A percentile compares a stretch with the other conserved stretches of the same genome.
Evolutionary conservation across 306 rosid genomes (phyloP).

Genomic region (Cucumis hystrix): DNA sequence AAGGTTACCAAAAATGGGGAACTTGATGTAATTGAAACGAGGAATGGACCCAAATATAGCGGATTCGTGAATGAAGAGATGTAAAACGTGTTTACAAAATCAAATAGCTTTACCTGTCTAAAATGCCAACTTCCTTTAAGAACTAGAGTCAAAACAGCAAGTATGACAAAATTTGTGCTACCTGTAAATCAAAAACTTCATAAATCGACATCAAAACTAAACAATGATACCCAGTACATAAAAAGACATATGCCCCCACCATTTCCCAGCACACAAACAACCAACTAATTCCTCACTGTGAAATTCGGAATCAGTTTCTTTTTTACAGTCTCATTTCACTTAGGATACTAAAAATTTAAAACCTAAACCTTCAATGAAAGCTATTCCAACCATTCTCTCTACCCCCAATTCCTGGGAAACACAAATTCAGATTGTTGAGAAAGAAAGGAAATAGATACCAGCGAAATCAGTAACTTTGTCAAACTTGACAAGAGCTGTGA

Average conservation of each 20-base stretch:
- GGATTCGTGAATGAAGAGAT: not conserved
- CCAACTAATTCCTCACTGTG: not conserved
- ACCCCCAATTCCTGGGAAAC: not conserved
- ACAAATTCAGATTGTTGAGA: not conserved
- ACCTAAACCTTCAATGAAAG: too few relatives aligned
- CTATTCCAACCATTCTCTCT: not conserved
- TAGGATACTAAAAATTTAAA: not conserved
- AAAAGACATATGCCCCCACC: not conserved
- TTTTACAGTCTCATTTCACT: not conserved
- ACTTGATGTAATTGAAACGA: not conserved
- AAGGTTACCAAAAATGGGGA: not conserved
- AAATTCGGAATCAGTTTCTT: not conserved
- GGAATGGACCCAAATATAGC: not conserved
- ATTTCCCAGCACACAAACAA: not conserved
- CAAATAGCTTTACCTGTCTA: constrained; percentile 49
- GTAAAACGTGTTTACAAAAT: not conserved
- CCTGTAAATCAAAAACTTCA: constrained; percentile 27
- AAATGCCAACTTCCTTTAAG: constrained; percentile 69
- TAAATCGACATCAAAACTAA: not conserved
- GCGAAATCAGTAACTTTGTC: constrained; percentile 97
- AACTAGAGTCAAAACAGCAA: constrained; percentile 61
- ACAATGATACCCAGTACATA: not conserved
- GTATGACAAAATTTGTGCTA: constrained; percentile 75
- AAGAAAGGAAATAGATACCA: constrained; percentile 22
- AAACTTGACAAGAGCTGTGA: constrained; percentile 88